Conservation (phyloP, 179 eudicot genomes). For the Silene coronaria region DNA sequence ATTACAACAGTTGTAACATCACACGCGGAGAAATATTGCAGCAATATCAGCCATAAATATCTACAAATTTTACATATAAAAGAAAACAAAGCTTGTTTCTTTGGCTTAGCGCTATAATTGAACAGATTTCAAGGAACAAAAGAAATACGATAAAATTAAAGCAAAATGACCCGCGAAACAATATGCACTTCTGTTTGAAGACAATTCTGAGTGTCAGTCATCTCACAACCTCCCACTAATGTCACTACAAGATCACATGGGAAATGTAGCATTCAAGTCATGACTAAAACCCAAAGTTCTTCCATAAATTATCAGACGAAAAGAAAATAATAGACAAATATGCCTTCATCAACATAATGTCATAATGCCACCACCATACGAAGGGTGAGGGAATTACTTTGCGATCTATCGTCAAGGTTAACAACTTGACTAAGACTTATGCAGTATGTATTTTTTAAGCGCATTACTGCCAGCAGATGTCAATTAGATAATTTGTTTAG, state of each 20-base stretch:
- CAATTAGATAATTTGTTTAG: background rate
- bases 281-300: background rate
- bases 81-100: background rate
- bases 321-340: background rate
- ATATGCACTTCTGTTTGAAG: no score
- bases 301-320: background rate
- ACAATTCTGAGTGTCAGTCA: background rate
- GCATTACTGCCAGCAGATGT: background rate
- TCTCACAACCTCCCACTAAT: background rate
- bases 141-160: background rate
- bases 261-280: background rate
- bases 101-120: background rate
- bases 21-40: background rate
- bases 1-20: background rate
- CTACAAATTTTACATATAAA: no score
- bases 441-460: background rate
- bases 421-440: background rate
- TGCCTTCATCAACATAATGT: background rate
- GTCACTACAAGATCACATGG: background rate
- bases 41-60: no score
- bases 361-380: background rate
- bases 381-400: background rate
- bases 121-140: background rate
- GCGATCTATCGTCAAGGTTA: background rate
- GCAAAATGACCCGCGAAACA: background rate